Base-by-base conservation (phyloP, 2,329 filamentous ascomycete species). In the Fusarium multiceps region DNA sequence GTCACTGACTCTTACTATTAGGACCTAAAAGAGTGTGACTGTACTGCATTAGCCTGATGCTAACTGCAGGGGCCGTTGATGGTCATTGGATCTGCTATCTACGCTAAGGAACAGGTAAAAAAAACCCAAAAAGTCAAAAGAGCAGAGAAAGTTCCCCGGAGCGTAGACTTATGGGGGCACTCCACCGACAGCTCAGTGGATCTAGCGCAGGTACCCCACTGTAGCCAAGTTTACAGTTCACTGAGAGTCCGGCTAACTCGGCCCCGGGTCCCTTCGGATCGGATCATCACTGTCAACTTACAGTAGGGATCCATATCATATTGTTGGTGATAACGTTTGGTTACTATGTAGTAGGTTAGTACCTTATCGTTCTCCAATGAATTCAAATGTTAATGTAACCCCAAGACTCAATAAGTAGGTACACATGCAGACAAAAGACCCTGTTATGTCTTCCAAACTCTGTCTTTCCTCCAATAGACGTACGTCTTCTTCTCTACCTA, bases 51-150 rank as follows among this genome's bases (percentile, higher is more conserved):
- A 66, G 61, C 48, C 30, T 50, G 45, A 49, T 67, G 53, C 59
- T 67, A 50, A 68, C 65, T 68, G 53, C 64, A 68, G 59, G 65
- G 65, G 63, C 65, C 64, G 47, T 45, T 27, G 32, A 6, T 37
- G 14, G 32, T 46, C 30, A 59, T 64, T 64, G 58, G 65, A 45
- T 41, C n/a, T 41, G 13, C 20, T n/a, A 23, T 51, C 25, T 40
- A 28, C 32, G 34, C 49, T 34, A 25, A 18, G 14, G 30, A 34
- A 54, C 32, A 37, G 23, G 41, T 23, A 25, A 45, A 32, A 51
- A 51, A 40, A 37, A 23, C 4, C n/a, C 25, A 27, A 50, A 50
- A 53, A 42, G 48, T 40, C 21, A 41, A 51, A 50, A 51, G 37
- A 18, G 47, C 23, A 53, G 34, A n/a, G 10, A 28, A 51, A 42